Base-by-base conservation (phyloP, 2,329 filamentous ascomycete genomes). In the Nannizzia gypsea region DNA sequence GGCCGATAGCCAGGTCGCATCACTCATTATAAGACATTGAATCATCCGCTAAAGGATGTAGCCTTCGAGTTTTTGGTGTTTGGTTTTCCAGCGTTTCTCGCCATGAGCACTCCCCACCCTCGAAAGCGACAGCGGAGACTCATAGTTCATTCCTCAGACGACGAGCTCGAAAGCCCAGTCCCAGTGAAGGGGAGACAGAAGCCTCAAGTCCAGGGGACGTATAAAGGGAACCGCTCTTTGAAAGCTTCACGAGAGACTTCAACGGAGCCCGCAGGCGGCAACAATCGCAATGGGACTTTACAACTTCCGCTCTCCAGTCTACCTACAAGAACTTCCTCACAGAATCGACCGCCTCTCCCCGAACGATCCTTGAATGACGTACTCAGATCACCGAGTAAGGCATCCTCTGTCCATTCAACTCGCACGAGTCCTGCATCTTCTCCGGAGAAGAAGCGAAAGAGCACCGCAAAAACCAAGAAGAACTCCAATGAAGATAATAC, bases 71-170 rank as follows among this genome's bases (percentile, higher is more conserved):
- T 20, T 4, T 42, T 17, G 38, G 38, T 17, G 15, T 20, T 42
- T 20, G 3, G 2, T 36, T 38, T 31, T 26, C 26, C 28, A 56
- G 11, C 52, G 31, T 13, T n/a, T 31, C 26, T 58, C 63, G 65
- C 61, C 60, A 76, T 76, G 74, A 67, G 70, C 64, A 62, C 66
- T 62, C 70, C 67, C 63, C 69, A 71, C 57, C 62, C 62, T 22
- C 50, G 64, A 38, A 76, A 76, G 65, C 66, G 73, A 65, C 72
- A 71, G 65, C 70, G 70, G 62, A 69, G 66, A 64, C 66, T 67
- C 56, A 64, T 67, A 26, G 62, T 68, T 56, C 59, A 67, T 28
- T 66, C 67, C 38, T 71, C 68, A 34, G 69, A 67, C 34, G 66
- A 68, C 44, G 67, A 71, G 38, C 56, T 59, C 40, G 63, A 60